phyloP scores from a whole-genome alignment of 2,329 filamentous ascomycete species.

The Stromatinia cepivora region DNA sequence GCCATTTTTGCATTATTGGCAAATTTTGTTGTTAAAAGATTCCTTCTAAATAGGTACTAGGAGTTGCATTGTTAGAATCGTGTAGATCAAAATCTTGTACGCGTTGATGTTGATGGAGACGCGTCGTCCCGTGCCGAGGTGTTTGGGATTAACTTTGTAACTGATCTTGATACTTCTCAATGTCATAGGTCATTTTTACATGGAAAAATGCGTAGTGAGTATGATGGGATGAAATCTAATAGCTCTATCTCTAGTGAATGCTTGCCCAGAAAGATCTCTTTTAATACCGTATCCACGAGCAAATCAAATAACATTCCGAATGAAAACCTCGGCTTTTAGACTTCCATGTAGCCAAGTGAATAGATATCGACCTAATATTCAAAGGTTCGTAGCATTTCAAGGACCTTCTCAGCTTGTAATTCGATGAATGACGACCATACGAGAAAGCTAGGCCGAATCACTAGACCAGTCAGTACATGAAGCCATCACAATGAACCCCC shows the following conservation, averaged over 20 bases:
- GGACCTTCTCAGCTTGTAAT: not conserved
- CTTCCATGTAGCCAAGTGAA: not conserved
- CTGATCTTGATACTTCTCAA: not conserved
- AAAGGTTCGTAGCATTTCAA: not conserved
- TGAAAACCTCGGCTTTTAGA: too few relatives aligned
- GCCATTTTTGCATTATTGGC: not conserved
- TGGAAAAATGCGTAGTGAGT: not conserved
- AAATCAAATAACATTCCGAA: not conserved
- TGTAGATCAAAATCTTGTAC: not conserved
- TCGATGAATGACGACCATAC: not conserved
- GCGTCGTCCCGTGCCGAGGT: not conserved
- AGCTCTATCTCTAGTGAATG: not conserved
- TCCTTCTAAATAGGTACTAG: not conserved
- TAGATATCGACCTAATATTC: not conserved
- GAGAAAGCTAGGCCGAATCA: not conserved
- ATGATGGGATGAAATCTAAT: not conserved
- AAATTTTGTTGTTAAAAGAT: too few relatives aligned
- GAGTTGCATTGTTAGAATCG: not conserved
- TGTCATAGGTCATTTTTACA: not conserved
- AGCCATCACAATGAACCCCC: not conserved
- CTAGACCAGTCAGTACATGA: not conserved
- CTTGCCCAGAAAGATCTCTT: too few relatives aligned
- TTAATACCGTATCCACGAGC: not conserved
- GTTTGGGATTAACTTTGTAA: not conserved
- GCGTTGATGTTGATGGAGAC: not conserved